These are phyloP conservation scores for Crucihimalaya himalaica DNA, from an alignment of 345 rosid genomes.

Conservation along the genomic window DNA sequence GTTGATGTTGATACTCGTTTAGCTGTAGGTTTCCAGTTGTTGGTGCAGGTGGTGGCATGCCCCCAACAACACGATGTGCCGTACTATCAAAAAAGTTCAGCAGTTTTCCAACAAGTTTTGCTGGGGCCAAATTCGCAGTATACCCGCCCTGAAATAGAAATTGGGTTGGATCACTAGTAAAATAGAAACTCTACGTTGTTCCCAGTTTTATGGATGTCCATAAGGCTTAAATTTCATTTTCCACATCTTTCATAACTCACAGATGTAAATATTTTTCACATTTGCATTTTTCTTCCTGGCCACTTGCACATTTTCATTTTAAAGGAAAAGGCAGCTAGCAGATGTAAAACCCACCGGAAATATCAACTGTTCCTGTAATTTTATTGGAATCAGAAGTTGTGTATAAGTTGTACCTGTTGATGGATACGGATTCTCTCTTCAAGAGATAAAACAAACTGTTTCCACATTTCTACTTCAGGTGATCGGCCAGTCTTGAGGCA, in stretches of 20 bases:
- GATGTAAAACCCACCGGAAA: constrained; percentile 13
- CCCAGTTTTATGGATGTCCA: constrained; percentile 6
- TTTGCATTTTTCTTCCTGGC: neutral
- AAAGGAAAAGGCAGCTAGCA: neutral
- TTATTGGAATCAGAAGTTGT: constrained; percentile 13
- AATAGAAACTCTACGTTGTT: neutral
- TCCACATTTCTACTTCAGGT: constrained; percentile 57
- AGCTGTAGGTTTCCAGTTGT: constrained; percentile 39
- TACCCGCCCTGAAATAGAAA: constrained; percentile 61
- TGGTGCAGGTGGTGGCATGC: constrained; percentile 64
- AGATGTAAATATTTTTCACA: neutral
- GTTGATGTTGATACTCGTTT: constrained; percentile 48
- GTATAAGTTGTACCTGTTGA: constrained; percentile 56
- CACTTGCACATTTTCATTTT: constrained; percentile 3
- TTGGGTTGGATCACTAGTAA: constrained; percentile 15
- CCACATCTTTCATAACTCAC: neutral
- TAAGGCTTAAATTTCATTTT: neutral
- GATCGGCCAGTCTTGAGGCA: constrained; percentile 65
- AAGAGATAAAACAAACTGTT: constrained; percentile 51
- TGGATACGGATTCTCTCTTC: constrained; percentile 72
- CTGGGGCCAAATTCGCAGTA: constrained; percentile 56
- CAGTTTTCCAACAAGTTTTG: constrained; percentile 57
- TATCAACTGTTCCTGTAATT: constrained; percentile 10
- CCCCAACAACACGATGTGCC: constrained; percentile 68
- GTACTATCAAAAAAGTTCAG: constrained; percentile 66